Evolutionary conservation across 495 filamentous ascomycete species (phyloP).

Genomic region (Tuber magnatum): DNA sequence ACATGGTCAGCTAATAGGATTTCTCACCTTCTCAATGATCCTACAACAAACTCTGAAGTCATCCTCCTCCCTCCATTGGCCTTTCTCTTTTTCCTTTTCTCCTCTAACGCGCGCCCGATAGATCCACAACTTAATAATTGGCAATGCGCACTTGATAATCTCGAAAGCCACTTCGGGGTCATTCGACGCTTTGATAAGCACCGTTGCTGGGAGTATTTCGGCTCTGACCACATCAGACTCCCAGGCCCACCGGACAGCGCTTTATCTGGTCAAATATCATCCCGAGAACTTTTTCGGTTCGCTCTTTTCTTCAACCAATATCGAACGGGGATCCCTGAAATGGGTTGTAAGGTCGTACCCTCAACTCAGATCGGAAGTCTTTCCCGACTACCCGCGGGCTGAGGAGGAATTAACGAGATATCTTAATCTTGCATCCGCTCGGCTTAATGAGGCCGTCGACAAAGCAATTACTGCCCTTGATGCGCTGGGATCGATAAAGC

Average conservation of each 20-base stretch:
- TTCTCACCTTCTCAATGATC: slow-evolving; percentile 20
- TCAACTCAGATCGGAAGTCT: slow-evolving; percentile 21
- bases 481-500: slow-evolving; percentile 25
- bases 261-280: slow-evolving; percentile 24
- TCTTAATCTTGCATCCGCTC: slow-evolving; percentile 26
- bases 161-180: slow-evolving; percentile 2
- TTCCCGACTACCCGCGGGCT: slow-evolving; percentile 17
- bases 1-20: slow-evolving; percentile 23
- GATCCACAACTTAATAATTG: slow-evolving; percentile 6
- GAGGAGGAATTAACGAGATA: slow-evolving; percentile 20
- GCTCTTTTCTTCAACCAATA: slow-evolving; percentile 23
- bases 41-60: slow-evolving; percentile 10
- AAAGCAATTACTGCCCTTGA: slow-evolving; percentile 31
- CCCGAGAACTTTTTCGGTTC: slow-evolving; percentile 26
- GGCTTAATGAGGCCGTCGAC: slow-evolving; percentile 27
- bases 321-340: slow-evolving; percentile 26
- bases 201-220: slow-evolving; percentile 23
- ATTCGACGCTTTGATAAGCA: slow-evolving; percentile 26
- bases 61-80: background rate
- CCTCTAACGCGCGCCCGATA: background rate
- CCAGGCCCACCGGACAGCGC: slow-evolving; percentile 10
- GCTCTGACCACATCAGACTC: slow-evolving; percentile 3
- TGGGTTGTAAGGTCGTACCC: slow-evolving; percentile 28
- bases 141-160: slow-evolving; percentile 1
- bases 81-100: background rate